A percentile compares a stretch with the other conserved stretches of the same genome.
These are phyloP conservation scores for Ophiostoma sp. DNA, from an alignment of 2,329 filamentous ascomycete genomes.

Conservation along the genomic window DNA sequence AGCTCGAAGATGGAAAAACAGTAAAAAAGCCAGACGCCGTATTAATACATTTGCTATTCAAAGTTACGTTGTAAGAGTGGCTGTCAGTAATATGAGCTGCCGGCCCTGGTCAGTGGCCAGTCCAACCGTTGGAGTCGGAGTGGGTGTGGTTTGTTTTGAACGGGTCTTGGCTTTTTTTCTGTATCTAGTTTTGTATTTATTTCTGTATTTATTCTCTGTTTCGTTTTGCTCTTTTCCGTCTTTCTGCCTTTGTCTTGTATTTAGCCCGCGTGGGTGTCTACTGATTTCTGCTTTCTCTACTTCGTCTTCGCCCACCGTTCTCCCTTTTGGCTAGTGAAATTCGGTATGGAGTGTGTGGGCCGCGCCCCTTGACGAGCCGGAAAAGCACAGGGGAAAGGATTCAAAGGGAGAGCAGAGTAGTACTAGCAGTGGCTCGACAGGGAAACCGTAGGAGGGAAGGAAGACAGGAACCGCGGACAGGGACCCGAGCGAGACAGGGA, in stretches of 20 bases:
- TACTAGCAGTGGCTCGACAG: not conserved
- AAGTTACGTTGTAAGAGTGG: not conserved
- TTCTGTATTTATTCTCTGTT: not conserved
- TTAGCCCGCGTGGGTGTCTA: not conserved
- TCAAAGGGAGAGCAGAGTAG: not conserved
- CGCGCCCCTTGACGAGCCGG: conserved; percentile 2
- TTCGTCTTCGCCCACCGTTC: not conserved
- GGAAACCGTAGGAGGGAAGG: not conserved
- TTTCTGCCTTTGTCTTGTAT: not conserved
- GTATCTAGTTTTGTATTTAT: not conserved
- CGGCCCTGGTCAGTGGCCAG: not conserved
- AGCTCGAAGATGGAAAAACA: conserved; percentile 3
- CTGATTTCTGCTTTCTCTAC: not conserved
- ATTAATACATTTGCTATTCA: conserved; percentile 8
- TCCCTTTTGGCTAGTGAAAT: conserved; percentile 1
- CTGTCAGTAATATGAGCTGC: not conserved
- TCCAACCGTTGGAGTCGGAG: conserved; percentile 14
- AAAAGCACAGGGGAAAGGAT: not conserved
- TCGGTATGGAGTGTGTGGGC: conserved; percentile 5
- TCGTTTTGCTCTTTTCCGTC: not conserved
- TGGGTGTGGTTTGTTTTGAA: conserved; percentile 6
- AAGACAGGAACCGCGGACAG: not conserved
- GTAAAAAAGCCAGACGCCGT: not conserved
- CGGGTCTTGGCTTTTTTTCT: not conserved
- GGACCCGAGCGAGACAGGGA: not conserved